Conservation (phyloP, 257 asterid species). For the Solanum pinnatisectum region DNA sequence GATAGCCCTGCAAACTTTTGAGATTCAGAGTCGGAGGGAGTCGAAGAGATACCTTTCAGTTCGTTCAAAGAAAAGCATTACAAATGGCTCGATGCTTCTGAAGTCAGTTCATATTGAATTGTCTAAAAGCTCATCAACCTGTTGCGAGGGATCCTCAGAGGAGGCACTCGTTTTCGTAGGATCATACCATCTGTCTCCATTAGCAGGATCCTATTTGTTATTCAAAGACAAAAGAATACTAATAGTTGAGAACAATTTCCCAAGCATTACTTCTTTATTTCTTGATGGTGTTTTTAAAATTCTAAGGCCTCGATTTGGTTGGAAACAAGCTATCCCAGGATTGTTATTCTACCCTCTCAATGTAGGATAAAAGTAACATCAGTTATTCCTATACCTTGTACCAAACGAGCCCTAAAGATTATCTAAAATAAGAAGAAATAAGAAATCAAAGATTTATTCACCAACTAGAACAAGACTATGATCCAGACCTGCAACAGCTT, state of each 20-base stretch:
- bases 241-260: neutral
- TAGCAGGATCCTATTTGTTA: neutral
- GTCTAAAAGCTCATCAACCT: neutral
- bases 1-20: slow-evolving; percentile 87
- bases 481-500: slow-evolving; percentile 84
- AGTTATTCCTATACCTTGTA: too few relatives aligned
- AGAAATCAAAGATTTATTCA: slow-evolving; percentile 10
- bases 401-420: neutral
- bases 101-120: neutral
- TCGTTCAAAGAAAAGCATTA: neutral
- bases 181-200: neutral
- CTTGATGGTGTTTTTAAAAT: neutral
- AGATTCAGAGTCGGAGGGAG: neutral
- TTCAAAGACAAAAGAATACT: neutral
- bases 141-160: neutral
- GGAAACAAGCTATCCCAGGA: neutral
- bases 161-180: neutral
- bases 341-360: neutral
- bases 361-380: neutral
- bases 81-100: neutral
- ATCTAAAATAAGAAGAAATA: neutral
- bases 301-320: neutral
- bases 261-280: neutral
- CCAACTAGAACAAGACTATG: slow-evolving; percentile 62
- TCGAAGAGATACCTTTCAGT: neutral